A percentile compares a stretch with the other conserved stretches of the same genome.
phyloP scores from a whole-genome alignment of 768 basidiomycete genomes.

The Leccinum rimulosum region DNA sequence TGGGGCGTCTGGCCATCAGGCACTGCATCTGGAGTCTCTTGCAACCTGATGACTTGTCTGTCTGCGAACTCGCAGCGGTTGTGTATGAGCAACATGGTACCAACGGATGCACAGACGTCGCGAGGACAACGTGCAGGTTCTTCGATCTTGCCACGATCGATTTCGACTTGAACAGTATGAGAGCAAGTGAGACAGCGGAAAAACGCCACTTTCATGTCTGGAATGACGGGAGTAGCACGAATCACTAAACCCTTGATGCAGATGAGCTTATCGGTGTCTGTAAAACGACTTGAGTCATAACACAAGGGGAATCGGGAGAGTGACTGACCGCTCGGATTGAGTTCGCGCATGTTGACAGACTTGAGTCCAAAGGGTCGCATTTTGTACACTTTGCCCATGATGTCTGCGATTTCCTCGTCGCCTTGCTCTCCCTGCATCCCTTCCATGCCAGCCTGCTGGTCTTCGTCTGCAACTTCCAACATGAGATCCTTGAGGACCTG shows the following conservation, averaged over 20 bases:
- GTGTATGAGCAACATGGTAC: constrained; percentile 93
- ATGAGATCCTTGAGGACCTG: constrained; percentile 92
- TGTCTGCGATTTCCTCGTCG: constrained; percentile 85
- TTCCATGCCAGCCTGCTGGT: constrained; percentile 65
- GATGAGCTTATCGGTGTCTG: constrained; percentile 98
- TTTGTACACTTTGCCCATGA: constrained; percentile 87
- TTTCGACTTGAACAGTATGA: constrained; percentile 96
- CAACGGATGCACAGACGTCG: constrained; percentile 84
- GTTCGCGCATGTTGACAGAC: constrained; percentile 87
- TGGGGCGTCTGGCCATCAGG: constrained; percentile 99
- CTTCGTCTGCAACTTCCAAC: constrained; percentile 82
- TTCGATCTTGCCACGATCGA: constrained; percentile 96
- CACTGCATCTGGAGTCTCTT: constrained; percentile 97
- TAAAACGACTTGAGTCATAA: not conserved
- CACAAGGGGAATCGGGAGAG: not conserved
- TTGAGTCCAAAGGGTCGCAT: constrained; percentile 86
- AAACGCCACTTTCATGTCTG: constrained; percentile 98
- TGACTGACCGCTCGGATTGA: constrained; percentile 83
- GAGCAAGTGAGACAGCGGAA: constrained; percentile 96
- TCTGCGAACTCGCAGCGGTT: constrained; percentile 97
- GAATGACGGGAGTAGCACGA: constrained; percentile 94
- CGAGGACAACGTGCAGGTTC: constrained; percentile 91
- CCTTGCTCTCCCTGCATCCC: constrained; percentile 77
- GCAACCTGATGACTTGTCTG: constrained; percentile 90
- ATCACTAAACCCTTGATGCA: constrained; percentile 97